Base-by-base conservation (phyloP, 805 yeast species). In the Kregervanrija pseudodelftensis region DNA sequence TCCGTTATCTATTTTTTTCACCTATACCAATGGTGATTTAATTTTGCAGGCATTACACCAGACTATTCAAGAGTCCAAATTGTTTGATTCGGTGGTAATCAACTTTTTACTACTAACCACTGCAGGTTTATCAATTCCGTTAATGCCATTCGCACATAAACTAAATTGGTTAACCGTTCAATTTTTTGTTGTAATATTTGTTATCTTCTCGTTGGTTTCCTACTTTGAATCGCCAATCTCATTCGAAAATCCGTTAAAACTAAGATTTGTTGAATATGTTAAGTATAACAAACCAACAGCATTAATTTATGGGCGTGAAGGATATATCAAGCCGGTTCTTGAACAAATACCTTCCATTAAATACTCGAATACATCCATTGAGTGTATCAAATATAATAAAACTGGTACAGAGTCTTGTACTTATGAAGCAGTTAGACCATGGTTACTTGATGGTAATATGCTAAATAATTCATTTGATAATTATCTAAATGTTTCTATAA, bases 141-240 rank as follows among this genome's bases (percentile, higher is more conserved):
- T 81, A 13, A 54, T 84, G 40, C 88, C 93, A 7, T 85, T 85
- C 57, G 64, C 79, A 35, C 83, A 82, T 64, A 84, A 82, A 57
- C 57, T 85, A 43, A 83, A 84, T 59, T 67, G 74, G 40, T 48
- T 76, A 12, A 62, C 79, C 34, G 70, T 77, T 1, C 60, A 79
- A 35, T 55, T 70, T 2, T 59, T 81, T 16, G 48, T 70, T 0
- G 43, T 66, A 10, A 55, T 71, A 2, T 58, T 73, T 15, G 48
- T 72, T 5, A 44, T 68, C 11, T 71, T 76, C 11, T 55, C 71
- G 4, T 48, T 66, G 2, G 47, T 65, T 9, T 57, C 79, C 15
- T 53, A 66, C n/a, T 50, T 68, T 15, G 60, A 67, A 12, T 59
- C 63, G 3, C 85, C 96, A n/a, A 86, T 82, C 59, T 75, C 80